phyloP scores from a whole-genome alignment of 1,284 basidiomycete species.

The Sanguinoderma infundibulare region DNA sequence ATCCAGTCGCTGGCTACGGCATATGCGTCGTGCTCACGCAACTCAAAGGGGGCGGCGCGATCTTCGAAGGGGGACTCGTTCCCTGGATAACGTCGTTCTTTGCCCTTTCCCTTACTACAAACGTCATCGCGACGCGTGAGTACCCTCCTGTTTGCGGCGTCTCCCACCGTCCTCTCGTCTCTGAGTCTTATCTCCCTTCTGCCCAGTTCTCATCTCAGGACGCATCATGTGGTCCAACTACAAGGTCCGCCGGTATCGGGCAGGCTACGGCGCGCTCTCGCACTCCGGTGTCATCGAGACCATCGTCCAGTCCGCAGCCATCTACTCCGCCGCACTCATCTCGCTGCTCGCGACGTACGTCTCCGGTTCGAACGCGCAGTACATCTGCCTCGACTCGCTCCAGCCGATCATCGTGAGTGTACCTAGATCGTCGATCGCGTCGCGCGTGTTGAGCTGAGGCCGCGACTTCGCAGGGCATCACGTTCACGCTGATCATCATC shows the following conservation, averaged over 20 bases:
- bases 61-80: constrained; percentile 12
- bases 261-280: background rate
- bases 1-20: constrained; percentile 10
- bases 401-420: constrained; percentile 25
- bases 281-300: no score
- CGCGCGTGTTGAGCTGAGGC: background rate
- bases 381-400: constrained; percentile 22
- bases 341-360: constrained; percentile 24
- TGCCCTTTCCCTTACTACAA: constrained; percentile 17
- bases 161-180: background rate
- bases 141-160: background rate
- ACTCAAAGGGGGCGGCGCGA: constrained; percentile 4
- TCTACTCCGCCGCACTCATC: constrained; percentile 25
- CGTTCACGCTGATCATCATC: constrained; percentile 28
- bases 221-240: constrained; percentile 18
- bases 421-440: background rate
- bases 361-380: constrained; percentile 23
- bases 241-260: constrained; percentile 1
- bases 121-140: constrained; percentile 19
- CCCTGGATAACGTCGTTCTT: constrained; percentile 20
- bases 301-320: constrained; percentile 24
- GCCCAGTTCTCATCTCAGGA: constrained; percentile 11
- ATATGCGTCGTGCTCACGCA: constrained; percentile 11
- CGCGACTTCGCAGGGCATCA: constrained; percentile 16
- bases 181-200: background rate